Evolutionary conservation across 148 eudicot genomes (phyloP).

Genomic region (Amaranthus palmeri): DNA sequence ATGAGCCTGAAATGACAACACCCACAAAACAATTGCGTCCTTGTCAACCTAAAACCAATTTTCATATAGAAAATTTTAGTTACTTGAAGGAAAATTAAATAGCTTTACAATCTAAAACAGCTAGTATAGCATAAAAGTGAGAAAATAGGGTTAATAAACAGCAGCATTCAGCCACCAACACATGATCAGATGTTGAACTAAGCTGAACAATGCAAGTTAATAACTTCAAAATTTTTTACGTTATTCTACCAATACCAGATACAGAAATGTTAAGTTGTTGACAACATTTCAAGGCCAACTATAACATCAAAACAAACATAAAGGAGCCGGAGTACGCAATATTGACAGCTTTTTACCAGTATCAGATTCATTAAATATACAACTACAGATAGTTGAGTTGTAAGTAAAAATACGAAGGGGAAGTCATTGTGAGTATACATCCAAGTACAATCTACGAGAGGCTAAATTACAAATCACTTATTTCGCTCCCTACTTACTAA

Average conservation of each 20-base stretch:
- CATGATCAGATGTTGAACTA: neutral
- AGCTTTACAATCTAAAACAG: neutral
- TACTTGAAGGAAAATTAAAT: conserved; percentile 10
- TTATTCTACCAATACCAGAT: no score
- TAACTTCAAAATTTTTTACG: neutral
- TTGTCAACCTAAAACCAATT: conserved; percentile 47
- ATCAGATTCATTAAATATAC: no score
- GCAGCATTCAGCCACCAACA: neutral
- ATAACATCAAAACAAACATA: neutral
- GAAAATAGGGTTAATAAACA: neutral
- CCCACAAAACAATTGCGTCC: conserved; percentile 61
- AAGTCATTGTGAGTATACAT: no score
- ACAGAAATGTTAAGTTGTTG: neutral
- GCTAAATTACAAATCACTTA: no score
- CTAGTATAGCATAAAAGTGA: neutral
- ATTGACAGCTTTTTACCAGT: no score
- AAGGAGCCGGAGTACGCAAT: no score
- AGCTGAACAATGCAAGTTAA: neutral
- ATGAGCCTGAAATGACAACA: conserved; percentile 74
- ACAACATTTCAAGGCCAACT: neutral
- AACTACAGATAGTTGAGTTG: no score
- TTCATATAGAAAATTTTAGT: no score
- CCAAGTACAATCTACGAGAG: no score
- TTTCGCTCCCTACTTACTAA: no score
- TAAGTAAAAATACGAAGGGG: no score